phyloP scores from a whole-genome alignment of 2,329 filamentous ascomycete genomes.

The Neonectria coccinea region DNA sequence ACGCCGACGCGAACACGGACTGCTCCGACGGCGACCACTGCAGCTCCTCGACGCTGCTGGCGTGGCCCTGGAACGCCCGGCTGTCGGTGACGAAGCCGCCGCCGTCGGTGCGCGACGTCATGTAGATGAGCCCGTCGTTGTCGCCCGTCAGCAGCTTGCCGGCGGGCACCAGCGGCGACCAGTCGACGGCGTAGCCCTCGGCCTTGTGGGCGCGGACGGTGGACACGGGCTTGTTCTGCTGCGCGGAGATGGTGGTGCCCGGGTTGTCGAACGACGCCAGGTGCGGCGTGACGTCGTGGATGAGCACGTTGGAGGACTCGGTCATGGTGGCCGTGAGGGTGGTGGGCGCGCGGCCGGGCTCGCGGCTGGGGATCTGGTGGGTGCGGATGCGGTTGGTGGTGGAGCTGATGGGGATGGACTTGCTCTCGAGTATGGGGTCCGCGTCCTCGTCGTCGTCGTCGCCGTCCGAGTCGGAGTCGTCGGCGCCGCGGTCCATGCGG shows the following conservation, averaged over 20 bases:
- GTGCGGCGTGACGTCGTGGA: constrained; percentile 94
- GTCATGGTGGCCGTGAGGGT: constrained; percentile 93
- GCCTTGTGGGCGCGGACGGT: constrained; percentile 91
- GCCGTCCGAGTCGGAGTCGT: constrained; percentile 77
- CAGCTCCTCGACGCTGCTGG: constrained; percentile 88
- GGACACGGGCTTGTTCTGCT: constrained; percentile 88
- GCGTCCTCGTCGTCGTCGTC: constrained; percentile 81
- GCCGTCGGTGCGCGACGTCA: constrained; percentile 86
- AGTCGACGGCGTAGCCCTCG: constrained; percentile 97
- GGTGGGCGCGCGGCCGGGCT: constrained; percentile 77
- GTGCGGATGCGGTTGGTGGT: constrained; percentile 95
- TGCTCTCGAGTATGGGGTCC: constrained; percentile 94
- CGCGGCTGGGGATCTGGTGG: constrained; percentile 80
- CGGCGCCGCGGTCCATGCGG: constrained; percentile 80
- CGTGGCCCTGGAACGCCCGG: constrained; percentile 85
- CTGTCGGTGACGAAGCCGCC: constrained; percentile 91
- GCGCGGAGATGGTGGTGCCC: constrained; percentile 80
- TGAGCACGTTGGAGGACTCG: constrained; percentile 87
- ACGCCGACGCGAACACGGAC: constrained; percentile 94
- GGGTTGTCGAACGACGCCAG: constrained; percentile 91
- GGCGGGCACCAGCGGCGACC: constrained; percentile 81
- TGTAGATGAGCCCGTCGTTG: constrained; percentile 88
- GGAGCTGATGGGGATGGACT: constrained; percentile 84
- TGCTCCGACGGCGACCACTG: constrained; percentile 96
- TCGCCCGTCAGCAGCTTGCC: constrained; percentile 94